Evolutionary conservation across 2,329 filamentous ascomycete genomes (phyloP).

Genomic region (Beauveria pseudobassiana): DNA sequence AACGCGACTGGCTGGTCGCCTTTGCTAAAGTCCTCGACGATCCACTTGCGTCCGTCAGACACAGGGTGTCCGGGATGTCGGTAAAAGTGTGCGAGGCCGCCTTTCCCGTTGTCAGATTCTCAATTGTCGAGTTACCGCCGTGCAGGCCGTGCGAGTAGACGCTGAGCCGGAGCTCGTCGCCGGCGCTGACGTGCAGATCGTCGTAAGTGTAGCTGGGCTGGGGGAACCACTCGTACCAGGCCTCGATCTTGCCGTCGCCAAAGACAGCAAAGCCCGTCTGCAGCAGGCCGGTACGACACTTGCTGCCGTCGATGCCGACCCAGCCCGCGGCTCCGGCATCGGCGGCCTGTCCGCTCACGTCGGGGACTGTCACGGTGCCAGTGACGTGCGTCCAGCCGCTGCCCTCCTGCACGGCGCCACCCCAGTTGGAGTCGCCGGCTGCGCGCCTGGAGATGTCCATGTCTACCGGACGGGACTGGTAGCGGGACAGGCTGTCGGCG

Average conservation of each 20-base stretch:
- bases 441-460: neutral
- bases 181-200: slow-evolving; percentile 17
- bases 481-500: neutral
- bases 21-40: slow-evolving; percentile 18
- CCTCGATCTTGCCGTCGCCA: slow-evolving; percentile 4
- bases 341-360: neutral
- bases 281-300: neutral
- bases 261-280: slow-evolving; percentile 6
- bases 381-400: slow-evolving; percentile 3
- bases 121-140: slow-evolving; percentile 13
- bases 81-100: slow-evolving; percentile 43
- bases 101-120: slow-evolving; percentile 32
- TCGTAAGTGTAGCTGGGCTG: slow-evolving; percentile 7
- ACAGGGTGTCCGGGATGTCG: slow-evolving; percentile 35
- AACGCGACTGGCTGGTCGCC: slow-evolving; percentile 20
- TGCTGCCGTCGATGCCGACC: slow-evolving; percentile 11
- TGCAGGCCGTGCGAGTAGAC: slow-evolving; percentile 18
- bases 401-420: slow-evolving; percentile 3
- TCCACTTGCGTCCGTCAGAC: slow-evolving; percentile 17
- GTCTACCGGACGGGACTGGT: neutral
- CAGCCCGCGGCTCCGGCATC: slow-evolving; percentile 1
- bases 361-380: neutral
- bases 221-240: slow-evolving; percentile 11
- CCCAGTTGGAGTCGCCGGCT: neutral
- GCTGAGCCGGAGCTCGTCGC: slow-evolving; percentile 24